Conservation (phyloP, 75 land plant genomes). For the Adiantum capillusveneris region DNA sequence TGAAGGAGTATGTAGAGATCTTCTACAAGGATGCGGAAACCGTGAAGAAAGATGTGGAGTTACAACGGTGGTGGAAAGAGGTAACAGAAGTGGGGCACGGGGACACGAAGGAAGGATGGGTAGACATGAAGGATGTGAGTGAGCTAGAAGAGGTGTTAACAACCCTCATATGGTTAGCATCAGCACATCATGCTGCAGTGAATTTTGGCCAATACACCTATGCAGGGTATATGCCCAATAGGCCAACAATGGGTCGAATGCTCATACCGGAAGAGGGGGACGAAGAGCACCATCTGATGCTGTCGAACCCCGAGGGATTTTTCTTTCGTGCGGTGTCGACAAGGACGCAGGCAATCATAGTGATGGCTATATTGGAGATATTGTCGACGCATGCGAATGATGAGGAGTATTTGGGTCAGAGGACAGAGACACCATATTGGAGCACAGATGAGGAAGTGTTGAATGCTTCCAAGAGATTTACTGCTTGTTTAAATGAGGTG, state of each 20-base stretch:
- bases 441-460: slow-evolving; percentile 16
- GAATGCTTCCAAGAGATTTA: slow-evolving; percentile 36
- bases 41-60: slow-evolving; percentile 44
- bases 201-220: slow-evolving; percentile 66
- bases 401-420: slow-evolving; percentile 72
- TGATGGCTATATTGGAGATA: slow-evolving; percentile 51
- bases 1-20: slow-evolving; percentile 35
- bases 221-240: slow-evolving; percentile 53
- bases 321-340: slow-evolving; percentile 37
- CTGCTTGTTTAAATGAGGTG: slow-evolving; percentile 24
- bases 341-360: slow-evolving; percentile 30
- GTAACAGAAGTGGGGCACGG: slow-evolving; percentile 48
- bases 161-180: slow-evolving; percentile 57
- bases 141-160: slow-evolving; percentile 38
- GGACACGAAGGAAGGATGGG: slow-evolving; percentile 71
- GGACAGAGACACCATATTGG: slow-evolving; percentile 28
- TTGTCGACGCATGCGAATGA: slow-evolving; percentile 52
- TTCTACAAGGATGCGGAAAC: slow-evolving; percentile 38
- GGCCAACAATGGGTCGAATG: slow-evolving; percentile 7
- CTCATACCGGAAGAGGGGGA: slow-evolving; percentile 14
- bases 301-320: slow-evolving; percentile 24
- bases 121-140: slow-evolving; percentile 30
- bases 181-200: slow-evolving; percentile 66
- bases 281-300: slow-evolving; percentile 21
- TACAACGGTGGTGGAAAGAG: slow-evolving; percentile 70